phyloP scores from a whole-genome alignment of 202 grass and related monocot species.

The Panicum hallii region DNA sequence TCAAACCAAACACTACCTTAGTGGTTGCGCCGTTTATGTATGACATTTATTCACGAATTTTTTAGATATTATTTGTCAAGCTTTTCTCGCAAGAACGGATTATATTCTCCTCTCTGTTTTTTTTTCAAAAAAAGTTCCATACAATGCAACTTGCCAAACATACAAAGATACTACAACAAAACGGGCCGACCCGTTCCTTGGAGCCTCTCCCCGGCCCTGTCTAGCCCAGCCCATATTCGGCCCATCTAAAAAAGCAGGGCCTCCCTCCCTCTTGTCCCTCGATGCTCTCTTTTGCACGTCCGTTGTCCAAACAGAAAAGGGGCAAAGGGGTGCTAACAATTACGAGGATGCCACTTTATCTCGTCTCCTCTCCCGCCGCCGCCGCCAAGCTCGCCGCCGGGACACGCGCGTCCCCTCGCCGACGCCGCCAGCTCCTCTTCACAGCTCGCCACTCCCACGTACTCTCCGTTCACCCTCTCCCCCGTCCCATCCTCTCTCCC shows the following conservation, averaged over 20 bases:
- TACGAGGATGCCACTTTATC: conserved; percentile 43
- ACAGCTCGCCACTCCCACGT: background rate
- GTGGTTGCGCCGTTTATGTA: no score
- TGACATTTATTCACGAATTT: no score
- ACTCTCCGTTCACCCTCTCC: background rate
- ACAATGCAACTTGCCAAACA: no score
- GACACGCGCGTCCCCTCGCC: background rate
- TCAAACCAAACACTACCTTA: no score
- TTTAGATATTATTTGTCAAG: background rate
- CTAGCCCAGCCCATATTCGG: background rate
- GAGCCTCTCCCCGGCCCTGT: no score
- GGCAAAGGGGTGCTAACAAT: background rate
- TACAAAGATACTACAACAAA: background rate
- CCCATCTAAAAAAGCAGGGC: background rate
- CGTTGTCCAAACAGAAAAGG: background rate
- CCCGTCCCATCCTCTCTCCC: no score
- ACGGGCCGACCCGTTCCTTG: background rate
- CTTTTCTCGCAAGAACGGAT: background rate
- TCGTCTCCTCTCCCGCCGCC: conserved; percentile 44
- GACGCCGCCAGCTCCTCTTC: background rate
- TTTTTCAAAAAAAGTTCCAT: background rate
- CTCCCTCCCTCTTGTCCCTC: background rate
- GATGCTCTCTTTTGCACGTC: background rate
- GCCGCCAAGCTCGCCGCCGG: conserved; percentile 46
- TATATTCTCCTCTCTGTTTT: background rate